phyloP scores from a whole-genome alignment of 2,329 filamentous ascomycete genomes.

The Talaromyces sp. region DNA sequence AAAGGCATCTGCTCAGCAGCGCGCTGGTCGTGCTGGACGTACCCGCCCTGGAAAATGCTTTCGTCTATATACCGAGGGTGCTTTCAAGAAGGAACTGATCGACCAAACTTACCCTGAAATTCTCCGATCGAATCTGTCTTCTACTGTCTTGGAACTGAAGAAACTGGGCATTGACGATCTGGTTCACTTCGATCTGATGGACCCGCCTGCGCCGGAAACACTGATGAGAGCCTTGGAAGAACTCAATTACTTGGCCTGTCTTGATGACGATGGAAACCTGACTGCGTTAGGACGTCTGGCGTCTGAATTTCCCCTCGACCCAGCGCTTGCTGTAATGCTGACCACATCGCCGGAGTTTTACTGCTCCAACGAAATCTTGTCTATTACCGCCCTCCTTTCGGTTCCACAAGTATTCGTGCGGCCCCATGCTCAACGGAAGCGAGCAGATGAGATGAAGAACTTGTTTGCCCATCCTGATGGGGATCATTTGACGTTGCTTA shows the following conservation, averaged over 20 bases:
- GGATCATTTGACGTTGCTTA: slow-evolving; percentile 92
- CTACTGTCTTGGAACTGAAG: slow-evolving; percentile 93
- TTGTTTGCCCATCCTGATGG: slow-evolving; percentile 89
- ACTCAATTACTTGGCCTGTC: slow-evolving; percentile 92
- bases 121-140: slow-evolving; percentile 86
- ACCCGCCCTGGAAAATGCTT: slow-evolving; percentile 98
- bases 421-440: slow-evolving; percentile 76
- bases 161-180: slow-evolving; percentile 94
- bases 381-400: slow-evolving; percentile 86
- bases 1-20: slow-evolving; percentile 93
- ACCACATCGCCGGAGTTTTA: slow-evolving; percentile 97
- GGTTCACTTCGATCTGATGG: slow-evolving; percentile 98
- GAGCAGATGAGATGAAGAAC: slow-evolving; percentile 95
- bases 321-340: slow-evolving; percentile 91
- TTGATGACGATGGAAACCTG: slow-evolving; percentile 93
- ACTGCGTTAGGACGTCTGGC: slow-evolving; percentile 80
- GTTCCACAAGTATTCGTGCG: slow-evolving; percentile 93
- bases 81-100: slow-evolving; percentile 97
- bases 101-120: slow-evolving; percentile 97
- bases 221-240: slow-evolving; percentile 97
- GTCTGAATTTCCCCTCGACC: slow-evolving; percentile 93
- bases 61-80: slow-evolving; percentile 87
- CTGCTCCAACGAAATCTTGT: slow-evolving; percentile 97
- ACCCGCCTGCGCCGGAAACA: slow-evolving; percentile 94
- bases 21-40: slow-evolving; percentile 98